phyloP scores from a whole-genome alignment of 2,329 filamentous ascomycete species.

The Pseudogymnoascus sp. region DNA sequence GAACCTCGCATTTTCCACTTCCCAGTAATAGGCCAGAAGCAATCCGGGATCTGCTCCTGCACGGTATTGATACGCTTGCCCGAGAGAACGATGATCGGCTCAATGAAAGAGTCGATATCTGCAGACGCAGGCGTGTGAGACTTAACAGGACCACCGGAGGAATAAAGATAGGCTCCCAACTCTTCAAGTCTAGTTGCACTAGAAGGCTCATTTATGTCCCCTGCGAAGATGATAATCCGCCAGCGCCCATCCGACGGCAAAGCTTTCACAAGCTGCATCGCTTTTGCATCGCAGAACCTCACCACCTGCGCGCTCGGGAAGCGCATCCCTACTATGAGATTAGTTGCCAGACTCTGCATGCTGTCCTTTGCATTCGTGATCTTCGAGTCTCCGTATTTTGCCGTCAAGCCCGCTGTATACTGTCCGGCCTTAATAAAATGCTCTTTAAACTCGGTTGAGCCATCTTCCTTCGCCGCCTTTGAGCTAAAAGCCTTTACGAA shows the following conservation, averaged over 20 bases:
- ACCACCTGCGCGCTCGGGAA: conserved; percentile 53
- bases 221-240: conserved; percentile 43
- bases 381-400: conserved; percentile 44
- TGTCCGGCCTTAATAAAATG: conserved; percentile 50
- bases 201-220: conserved; percentile 32
- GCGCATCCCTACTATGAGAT: conserved; percentile 45
- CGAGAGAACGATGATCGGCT: conserved; percentile 47
- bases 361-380: conserved; percentile 36
- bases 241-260: conserved; percentile 46
- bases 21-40: conserved; percentile 50
- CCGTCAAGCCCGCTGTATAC: conserved; percentile 54
- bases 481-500: conserved; percentile 47
- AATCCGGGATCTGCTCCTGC: conserved; percentile 45
- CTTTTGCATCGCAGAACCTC: conserved; percentile 51
- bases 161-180: conserved; percentile 35
- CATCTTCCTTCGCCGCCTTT: conserved; percentile 29
- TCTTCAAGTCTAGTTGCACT: conserved; percentile 30
- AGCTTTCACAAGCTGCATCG: conserved; percentile 43
- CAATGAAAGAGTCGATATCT: conserved; percentile 49
- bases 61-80: conserved; percentile 42
- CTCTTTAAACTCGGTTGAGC: conserved; percentile 36
- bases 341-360: conserved; percentile 33
- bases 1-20: conserved; percentile 48
- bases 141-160: conserved; percentile 33
- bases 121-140: conserved; percentile 36